Base-by-base conservation (phyloP, 768 basidiomycete species). In the Hypholoma sublateritium region DNA sequence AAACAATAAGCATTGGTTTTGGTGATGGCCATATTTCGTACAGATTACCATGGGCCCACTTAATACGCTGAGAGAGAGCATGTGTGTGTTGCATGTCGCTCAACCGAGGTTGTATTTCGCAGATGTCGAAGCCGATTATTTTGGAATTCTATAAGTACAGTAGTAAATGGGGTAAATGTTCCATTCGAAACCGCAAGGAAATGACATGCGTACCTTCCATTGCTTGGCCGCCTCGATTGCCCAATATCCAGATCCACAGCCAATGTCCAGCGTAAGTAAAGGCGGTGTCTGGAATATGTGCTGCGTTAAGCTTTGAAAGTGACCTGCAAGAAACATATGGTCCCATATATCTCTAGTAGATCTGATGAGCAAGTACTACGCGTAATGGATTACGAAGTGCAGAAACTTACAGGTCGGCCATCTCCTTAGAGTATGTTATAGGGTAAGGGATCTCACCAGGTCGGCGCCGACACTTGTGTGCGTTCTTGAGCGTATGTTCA, bases 221-320 rank as follows among this genome's bases (percentile, higher is more conserved):
- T 74, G 70, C 61, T 77, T 82, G 2, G 85, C 88, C 4, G 87
- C 87, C 57, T 87, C 82, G 25, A 91, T 75, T 3, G 79, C 80
- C 89, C 90, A 92, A 50, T 79, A 77, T 1, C 89, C 89, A 44
- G 75, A 79, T 5, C 89, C 88, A 64, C 87, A 89, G 0, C 88
- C 90, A 8, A 92, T 70, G 63, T 90, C 88, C 11, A 92, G 80
- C 0, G 89, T 74, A 3, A 72, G 67, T 1, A 65, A 21, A 0
- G 88, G 90, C 2, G 83, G 79, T 0, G 63, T 65, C 7, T 76
- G 71, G 50, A 86, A 85, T 43, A 77, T 71, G 62, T 84, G 78
- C 57, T 84, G 74, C 0, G 88, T 84, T 32, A 87, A 64, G 17
- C 78, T 72, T 48, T 74, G 64, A 58, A 66, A 81, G 60, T 75